These are phyloP conservation scores for Suhomyces atakaporum DNA, from an alignment of 1,139 yeast genomes.

Conservation along the genomic window DNA sequence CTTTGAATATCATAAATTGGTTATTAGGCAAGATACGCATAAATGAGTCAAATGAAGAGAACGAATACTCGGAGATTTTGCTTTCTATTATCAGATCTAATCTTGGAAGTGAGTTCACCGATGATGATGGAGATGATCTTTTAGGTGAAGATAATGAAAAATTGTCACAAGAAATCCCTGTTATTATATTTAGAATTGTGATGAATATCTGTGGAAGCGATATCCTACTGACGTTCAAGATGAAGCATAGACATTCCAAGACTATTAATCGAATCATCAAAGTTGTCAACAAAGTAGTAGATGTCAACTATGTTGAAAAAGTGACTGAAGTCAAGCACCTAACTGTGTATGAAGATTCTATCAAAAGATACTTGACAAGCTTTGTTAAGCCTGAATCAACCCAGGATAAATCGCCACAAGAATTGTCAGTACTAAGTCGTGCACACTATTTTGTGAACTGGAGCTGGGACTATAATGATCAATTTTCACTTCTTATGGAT, in stretches of 20 bases:
- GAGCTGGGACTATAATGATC: slow-evolving; percentile 8
- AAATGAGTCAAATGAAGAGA: slow-evolving; percentile 11
- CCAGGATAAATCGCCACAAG: slow-evolving; percentile 1
- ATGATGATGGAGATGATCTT: slow-evolving; percentile 14
- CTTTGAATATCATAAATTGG: slow-evolving; percentile 41
- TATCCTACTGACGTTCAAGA: slow-evolving; percentile 20
- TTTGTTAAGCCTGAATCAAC: slow-evolving; percentile 8
- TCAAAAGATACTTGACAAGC: slow-evolving; percentile 11
- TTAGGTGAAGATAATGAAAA: slow-evolving; percentile 9
- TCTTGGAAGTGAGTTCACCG: slow-evolving; percentile 11
- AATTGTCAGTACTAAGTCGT: slow-evolving; percentile 3
- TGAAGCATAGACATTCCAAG: slow-evolving; percentile 17
- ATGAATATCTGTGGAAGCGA: slow-evolving; percentile 26
- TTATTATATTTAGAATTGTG: slow-evolving; percentile 28
- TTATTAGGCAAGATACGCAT: slow-evolving; percentile 15
- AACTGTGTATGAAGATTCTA: slow-evolving; percentile 9
- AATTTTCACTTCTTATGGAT: slow-evolving; percentile 19
- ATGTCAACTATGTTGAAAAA: slow-evolving; percentile 13
- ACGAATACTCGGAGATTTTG: slow-evolving; percentile 21
- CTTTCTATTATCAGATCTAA: slow-evolving; percentile 29
- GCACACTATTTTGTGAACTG: slow-evolving; percentile 4
- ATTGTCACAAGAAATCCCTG: slow-evolving; percentile 19
- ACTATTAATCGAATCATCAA: slow-evolving; percentile 20
- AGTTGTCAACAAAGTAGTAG: slow-evolving; percentile 16
- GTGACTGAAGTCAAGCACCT: slow-evolving; percentile 3